Percentiles rank a stretch among this genome's conserved stretches.
phyloP scores from a whole-genome alignment of 2,329 filamentous ascomycete species.

The Cladorrhinum sp. region DNA sequence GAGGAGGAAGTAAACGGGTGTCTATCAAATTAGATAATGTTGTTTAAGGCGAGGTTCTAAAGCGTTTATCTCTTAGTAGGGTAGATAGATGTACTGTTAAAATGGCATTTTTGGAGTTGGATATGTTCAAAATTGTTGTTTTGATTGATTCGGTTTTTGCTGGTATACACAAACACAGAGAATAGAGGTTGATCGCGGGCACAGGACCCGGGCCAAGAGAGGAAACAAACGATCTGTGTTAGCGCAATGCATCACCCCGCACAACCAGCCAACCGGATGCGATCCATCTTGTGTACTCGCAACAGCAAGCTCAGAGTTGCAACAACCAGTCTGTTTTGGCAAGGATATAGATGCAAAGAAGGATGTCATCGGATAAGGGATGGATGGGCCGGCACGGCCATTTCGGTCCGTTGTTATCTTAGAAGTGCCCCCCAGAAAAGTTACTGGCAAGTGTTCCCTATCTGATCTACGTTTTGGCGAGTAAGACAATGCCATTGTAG shows the following conservation, averaged over 20 bases:
- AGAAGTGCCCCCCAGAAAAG: not conserved
- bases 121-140: too few relatives aligned
- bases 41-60: too few relatives aligned
- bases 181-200: too few relatives aligned
- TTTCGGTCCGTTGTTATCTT: not conserved
- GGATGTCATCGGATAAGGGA: not conserved
- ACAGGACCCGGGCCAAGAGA: too few relatives aligned
- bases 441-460: too few relatives aligned
- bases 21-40: not conserved
- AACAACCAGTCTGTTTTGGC: not conserved
- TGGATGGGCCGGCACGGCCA: not conserved
- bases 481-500: not conserved
- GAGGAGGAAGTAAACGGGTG: slow-evolving; percentile 32
- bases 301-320: not conserved
- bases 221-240: too few relatives aligned
- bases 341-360: too few relatives aligned
- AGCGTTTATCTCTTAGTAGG: too few relatives aligned
- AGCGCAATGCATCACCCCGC: not conserved
- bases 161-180: too few relatives aligned
- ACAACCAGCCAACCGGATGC: not conserved
- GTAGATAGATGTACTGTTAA: too few relatives aligned
- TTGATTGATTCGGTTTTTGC: too few relatives aligned
- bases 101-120: too few relatives aligned
- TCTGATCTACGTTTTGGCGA: not conserved
- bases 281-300: not conserved